Base-by-base conservation (phyloP, 495 filamentous ascomycete species). In the Xylaria nigripes region DNA sequence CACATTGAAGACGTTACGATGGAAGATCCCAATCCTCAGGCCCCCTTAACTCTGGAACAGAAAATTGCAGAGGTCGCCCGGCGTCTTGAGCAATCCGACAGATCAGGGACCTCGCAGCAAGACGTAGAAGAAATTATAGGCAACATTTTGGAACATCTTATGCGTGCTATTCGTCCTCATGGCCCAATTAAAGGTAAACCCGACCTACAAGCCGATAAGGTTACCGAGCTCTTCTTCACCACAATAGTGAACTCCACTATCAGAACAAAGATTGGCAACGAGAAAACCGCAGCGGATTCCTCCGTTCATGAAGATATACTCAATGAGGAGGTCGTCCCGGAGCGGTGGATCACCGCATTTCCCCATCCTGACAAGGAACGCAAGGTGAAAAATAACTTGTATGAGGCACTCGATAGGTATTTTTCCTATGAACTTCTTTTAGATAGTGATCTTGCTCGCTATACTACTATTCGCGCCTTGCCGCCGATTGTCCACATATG, bases 41-140 rank as follows among this genome's bases (percentile, higher is more conserved):
- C 62, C 12, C 55, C 66, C 38, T 57, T 57, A 25, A 63, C 62
- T 13, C 56, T 77, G 15, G 71, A 75, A n/a, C 65, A 73, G 19
- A 71, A 62, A 49, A 63, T 76, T n/a, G 65, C 64, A 0, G 61
- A 58, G 9, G 68, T 72, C 5, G 64, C 64, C 10, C 59, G 57
- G 21, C 61, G 55, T 21, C 62, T 77, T 5, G 67, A 75, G 57
- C 67, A 72, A 45, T 69, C 71, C 2, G 70, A 74, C 45, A 65
- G 72, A 22, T 63, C 68, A 24, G 75, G 75, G 12, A 73, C 73
- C 2, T 70, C 71, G 10, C 75, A 91, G 63, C 92, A 96, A 72
- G 93, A 98, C 72, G 93, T 95, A 6, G 90, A 87, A 9, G 93
- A 98, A 67, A 91, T 95, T 34, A 91, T 96, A 66, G 89, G 89